Evolutionary conservation across 352 stramenopile genomes (phyloP), one percentile per base, ranked within the genome.

Genomic region (Pythium grandisporangium): DNA sequence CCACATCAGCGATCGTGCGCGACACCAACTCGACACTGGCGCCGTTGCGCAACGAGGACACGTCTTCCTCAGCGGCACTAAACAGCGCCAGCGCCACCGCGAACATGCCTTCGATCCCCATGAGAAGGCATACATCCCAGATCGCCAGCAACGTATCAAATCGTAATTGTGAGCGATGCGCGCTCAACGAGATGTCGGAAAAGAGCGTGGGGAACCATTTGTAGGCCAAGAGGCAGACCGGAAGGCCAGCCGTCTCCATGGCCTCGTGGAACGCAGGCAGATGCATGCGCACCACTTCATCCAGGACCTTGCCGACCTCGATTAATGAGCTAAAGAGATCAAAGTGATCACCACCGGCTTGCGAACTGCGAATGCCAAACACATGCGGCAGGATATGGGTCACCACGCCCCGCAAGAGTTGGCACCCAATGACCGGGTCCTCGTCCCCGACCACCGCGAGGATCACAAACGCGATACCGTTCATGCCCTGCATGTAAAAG

Each of bases 201-300:
- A 92, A 92, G 14, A 92, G 67, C 21, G 79, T 92, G 2, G 78
- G 79, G 42, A 92, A 92, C 79, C 79, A 92, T 50, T 92, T 92
- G 70, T 92, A 89, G n/a, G 76, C 76, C 12, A 92, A 47, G 13
- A 92, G 53, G 54, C 72, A 88, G 16, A 87, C 71, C 0, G 74
- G 79, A 10, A 92, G 42, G 0, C 79, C 79, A 3, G 70, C 65
- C 6, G 55, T 46, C 0, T 86, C 69, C 29, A 92, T 59, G 16
- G 66, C 57, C 2, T 53, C 44, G 33, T 79, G 49, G 37, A 92
- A 84, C 3, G 48, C 58, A 2, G 79, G 79, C 5, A 92, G 36
- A 42, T 90, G 76, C 7, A 78, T 60, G 20, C 66, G 55, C n/a
- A 78, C 70, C 20, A 92, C 75, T 26, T 86, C 70, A 17, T 89